Evolutionary conservation across 768 basidiomycete species (phyloP), one percentile per base, ranked within the genome.

Genomic region (Suillus placidus): DNA sequence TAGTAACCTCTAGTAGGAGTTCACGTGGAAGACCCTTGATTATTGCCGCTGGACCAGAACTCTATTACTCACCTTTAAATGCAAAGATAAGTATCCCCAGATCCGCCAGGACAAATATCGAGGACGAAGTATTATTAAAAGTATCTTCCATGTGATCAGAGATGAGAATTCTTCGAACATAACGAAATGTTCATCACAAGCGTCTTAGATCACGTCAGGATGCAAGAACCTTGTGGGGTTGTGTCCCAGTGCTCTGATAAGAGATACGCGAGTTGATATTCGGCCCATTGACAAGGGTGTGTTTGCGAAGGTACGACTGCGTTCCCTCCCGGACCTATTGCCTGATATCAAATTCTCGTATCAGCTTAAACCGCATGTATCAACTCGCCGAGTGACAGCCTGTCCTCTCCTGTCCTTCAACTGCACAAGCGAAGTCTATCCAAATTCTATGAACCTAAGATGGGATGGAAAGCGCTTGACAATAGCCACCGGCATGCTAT

Each of bases 1-100:
- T 18, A 60, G 12, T 20, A 30, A 20, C 18, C 13, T 40, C 40
- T 30, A 60, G 26, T 4, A 32, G 20, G 30, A 20, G 37, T 47
- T 73, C 68, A 71, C 74, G 68, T 64, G 68, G 68, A 62, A 55
- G 63, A 68, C 66, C 60, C 62, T 64, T 43, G 16, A 30, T 20
- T 64, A 67, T 67, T 66, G 45, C 61, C 67, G 61, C 74, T 67
- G 62, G 18, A 64, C 43, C 51, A 64, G 52, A 65, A 66, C 60
- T 60, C 55, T 67, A 65, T 75, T 64, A 66, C 65, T 62, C 66
- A 61, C 67, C 61, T 61, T 51, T 68, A 70, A 70, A 66, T 61
- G 47, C 42, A 73, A 67, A 9, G 10, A 64, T 61, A 65, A 62
- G 57, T 60, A 26, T 49, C 67, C 58, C 60, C 35, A 23, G 43